Base-by-base conservation (phyloP, 2,329 filamentous ascomycete species). In the Shiraia sp. region DNA sequence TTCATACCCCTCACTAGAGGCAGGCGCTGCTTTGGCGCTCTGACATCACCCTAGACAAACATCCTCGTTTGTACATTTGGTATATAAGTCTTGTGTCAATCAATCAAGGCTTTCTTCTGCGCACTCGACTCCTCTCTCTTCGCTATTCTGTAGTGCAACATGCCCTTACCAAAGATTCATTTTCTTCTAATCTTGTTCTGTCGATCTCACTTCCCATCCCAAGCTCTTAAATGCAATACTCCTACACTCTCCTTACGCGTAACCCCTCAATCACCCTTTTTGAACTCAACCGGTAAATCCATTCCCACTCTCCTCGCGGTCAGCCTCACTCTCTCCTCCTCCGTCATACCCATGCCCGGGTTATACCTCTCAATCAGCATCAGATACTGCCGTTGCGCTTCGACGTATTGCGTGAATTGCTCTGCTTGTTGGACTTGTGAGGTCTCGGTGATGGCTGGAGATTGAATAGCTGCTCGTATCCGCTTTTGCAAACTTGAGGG, bases 281-380 rank as follows among this genome's bases (percentile, higher is more conserved):
- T 47, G 58, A 55, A 84, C 71, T 88, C 83, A 23, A 80, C 69
- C 0, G 92, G 92, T 70, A 97, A 66, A 70, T 96, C 80, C 86
- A 96, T 90, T 13, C 92, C 93, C 28, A 97, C 90, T 65, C 88
- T 82, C 71, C 90, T 77, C 7, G 93, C 93, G 39, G 88, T 87
- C 74, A 96, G 74, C 43, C 89, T 75, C 29, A 96, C 84, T 47
- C 88, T 79, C 75, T 97, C 91, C 65, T 84, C 79, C 71, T 95
- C 86, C 53, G 87, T 83, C 86, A 96, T 88, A 54, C 82, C 81
- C 83, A 95, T 89, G 13, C 91, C 90, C 0, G 90, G 90, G 69
- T 97, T 97, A 72, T 99, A 97, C 57, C 91, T 80, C 72, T 96
- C 91, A 26, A 97, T 69, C 30, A 97, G 74, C 12, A 82, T 85